phyloP scores from a whole-genome alignment of 805 yeast genomes.

The Candida germanica region DNA sequence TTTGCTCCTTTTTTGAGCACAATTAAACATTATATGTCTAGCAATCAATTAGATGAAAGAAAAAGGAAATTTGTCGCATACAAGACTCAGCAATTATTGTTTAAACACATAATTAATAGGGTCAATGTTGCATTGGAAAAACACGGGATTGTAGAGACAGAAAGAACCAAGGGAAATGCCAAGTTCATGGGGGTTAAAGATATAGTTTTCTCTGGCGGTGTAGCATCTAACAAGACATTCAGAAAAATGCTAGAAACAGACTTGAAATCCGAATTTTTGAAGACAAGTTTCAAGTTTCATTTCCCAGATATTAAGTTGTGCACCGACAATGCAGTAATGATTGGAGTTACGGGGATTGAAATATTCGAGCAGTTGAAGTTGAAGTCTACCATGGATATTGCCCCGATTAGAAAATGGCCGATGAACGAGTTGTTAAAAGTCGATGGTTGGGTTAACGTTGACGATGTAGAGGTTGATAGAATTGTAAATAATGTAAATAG shows the following conservation, averaged over 20 bases:
- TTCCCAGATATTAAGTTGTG: slow-evolving; percentile 74
- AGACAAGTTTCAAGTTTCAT: slow-evolving; percentile 36
- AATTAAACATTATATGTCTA: slow-evolving; percentile 31
- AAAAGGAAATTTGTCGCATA: slow-evolving; percentile 50
- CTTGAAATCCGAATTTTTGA: slow-evolving; percentile 21
- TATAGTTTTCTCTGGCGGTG: slow-evolving; percentile 92
- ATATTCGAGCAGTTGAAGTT: slow-evolving; percentile 54
- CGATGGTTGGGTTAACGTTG: slow-evolving; percentile 49
- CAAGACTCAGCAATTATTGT: slow-evolving; percentile 61
- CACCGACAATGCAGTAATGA: slow-evolving; percentile 96
- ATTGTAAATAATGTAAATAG: slow-evolving; percentile 6
- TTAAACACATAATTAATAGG: slow-evolving; percentile 69
- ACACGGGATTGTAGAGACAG: slow-evolving; percentile 21
- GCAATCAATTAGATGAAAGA: slow-evolving; percentile 8
- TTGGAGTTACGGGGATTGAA: slow-evolving; percentile 96
- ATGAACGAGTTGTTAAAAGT: slow-evolving; percentile 47
- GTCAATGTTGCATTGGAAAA: slow-evolving; percentile 48
- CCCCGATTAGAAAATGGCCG: slow-evolving; percentile 86
- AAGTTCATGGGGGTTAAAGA: slow-evolving; percentile 43
- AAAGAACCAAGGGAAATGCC: slow-evolving; percentile 24
- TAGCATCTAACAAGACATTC: slow-evolving; percentile 68
- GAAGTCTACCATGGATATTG: slow-evolving; percentile 49
- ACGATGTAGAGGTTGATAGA: slow-evolving; percentile 15
- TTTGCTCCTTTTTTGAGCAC: slow-evolving; percentile 74
- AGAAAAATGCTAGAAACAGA: slow-evolving; percentile 46